Conservation (phyloP, 2,329 filamentous ascomycete genomes). For the Colletotrichum musicola region DNA sequence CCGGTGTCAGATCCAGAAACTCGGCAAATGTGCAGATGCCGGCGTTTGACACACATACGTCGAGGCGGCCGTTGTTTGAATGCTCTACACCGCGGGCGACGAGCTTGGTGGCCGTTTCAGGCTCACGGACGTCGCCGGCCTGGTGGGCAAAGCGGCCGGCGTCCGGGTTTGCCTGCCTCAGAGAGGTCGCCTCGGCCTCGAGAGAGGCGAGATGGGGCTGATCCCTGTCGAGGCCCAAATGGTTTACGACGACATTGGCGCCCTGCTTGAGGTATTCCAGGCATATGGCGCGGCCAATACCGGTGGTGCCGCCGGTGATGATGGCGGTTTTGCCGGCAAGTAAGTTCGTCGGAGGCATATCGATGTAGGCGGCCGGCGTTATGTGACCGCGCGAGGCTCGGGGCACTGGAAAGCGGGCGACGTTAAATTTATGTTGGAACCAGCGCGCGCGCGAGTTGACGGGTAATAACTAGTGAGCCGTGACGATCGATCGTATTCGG, state of each 20-base stretch:
- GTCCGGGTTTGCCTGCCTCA: slow-evolving; percentile 59
- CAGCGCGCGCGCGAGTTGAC: no score
- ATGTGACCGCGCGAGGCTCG: neutral
- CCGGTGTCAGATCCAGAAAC: slow-evolving; percentile 79
- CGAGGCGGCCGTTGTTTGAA: slow-evolving; percentile 69
- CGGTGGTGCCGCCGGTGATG: slow-evolving; percentile 88
- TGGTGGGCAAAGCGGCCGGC: slow-evolving; percentile 74
- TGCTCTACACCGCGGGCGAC: slow-evolving; percentile 74
- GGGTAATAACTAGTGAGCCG: no score
- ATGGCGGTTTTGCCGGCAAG: slow-evolving; percentile 83
- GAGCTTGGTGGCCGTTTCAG: slow-evolving; percentile 76
- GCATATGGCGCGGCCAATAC: slow-evolving; percentile 88
- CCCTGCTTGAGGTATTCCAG: slow-evolving; percentile 84
- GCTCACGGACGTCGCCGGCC: slow-evolving; percentile 81
- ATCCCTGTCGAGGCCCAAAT: slow-evolving; percentile 73
- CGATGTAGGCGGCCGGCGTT: slow-evolving; percentile 4
- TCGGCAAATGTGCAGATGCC: slow-evolving; percentile 91
- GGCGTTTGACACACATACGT: slow-evolving; percentile 89
- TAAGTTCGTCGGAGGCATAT: slow-evolving; percentile 65
- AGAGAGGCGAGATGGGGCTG: slow-evolving; percentile 65
- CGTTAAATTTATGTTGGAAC: slow-evolving; percentile 1
- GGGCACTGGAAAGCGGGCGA: slow-evolving; percentile 1
- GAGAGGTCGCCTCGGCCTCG: slow-evolving; percentile 61
- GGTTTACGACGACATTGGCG: slow-evolving; percentile 83
- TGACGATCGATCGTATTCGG: no score